Evolutionary conservation across 148 eudicot genomes (phyloP).

Genomic region (Spergularia bocconei): DNA sequence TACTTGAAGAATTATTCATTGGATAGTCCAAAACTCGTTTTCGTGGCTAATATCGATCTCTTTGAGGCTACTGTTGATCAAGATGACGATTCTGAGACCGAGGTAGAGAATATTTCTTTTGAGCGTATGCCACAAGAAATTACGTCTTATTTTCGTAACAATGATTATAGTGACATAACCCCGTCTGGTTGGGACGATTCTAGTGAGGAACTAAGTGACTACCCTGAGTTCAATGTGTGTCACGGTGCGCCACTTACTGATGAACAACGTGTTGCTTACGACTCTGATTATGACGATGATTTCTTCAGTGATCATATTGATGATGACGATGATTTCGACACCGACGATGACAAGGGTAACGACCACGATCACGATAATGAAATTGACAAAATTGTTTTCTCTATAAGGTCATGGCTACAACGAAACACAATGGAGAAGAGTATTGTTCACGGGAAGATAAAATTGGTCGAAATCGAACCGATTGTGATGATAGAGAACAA

Average conservation of each 20-base stretch:
- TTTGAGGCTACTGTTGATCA: not conserved
- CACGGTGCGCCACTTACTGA: too few relatives aligned
- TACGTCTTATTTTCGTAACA: not conserved
- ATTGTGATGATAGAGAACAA: not conserved
- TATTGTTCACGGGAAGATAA: not conserved
- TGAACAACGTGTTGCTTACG: too few relatives aligned
- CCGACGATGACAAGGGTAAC: not conserved
- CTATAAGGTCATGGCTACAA: not conserved
- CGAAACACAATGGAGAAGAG: not conserved
- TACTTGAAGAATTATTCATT: not conserved
- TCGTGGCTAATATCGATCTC: slow-evolving; percentile 7
- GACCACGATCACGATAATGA: not conserved
- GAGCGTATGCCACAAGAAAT: not conserved
- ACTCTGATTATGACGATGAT: too few relatives aligned
- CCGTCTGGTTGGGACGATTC: not conserved
- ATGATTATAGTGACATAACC: not conserved
- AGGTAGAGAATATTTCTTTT: too few relatives aligned
- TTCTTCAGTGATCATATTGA: too few relatives aligned
- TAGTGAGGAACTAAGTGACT: not conserved
- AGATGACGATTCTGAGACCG: too few relatives aligned
- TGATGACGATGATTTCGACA: too few relatives aligned
- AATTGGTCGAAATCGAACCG: not conserved
- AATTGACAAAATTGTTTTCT: not conserved
- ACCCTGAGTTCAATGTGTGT: not conserved
- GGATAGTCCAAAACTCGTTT: slow-evolving; percentile 2